phyloP scores from a whole-genome alignment of 257 asterid species.

The Jacaranda copaia region DNA sequence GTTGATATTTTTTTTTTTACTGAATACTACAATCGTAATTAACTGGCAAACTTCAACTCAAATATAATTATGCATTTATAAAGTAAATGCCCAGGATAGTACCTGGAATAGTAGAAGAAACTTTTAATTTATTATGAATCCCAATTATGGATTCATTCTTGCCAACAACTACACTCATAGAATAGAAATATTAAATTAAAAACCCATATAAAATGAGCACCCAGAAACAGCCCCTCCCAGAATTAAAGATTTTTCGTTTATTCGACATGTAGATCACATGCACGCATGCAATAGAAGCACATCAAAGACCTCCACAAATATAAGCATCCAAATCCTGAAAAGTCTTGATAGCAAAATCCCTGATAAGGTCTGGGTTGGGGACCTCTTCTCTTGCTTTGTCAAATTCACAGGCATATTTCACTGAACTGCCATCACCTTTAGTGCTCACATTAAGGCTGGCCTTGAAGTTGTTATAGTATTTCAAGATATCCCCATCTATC shows the following conservation, averaged over 20 bases:
- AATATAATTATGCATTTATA: too few species aligned
- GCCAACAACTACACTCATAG: too few species aligned
- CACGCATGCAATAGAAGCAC: not conserved
- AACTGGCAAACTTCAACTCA: too few species aligned
- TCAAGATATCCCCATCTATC: slow-evolving; percentile 72
- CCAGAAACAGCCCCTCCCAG: not conserved
- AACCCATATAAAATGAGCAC: not conserved
- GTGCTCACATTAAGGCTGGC: slow-evolving; percentile 47
- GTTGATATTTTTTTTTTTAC: too few species aligned
- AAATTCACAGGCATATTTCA: slow-evolving; percentile 75
- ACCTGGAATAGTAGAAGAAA: too few species aligned
- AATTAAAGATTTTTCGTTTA: not conserved
- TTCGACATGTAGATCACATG: not conserved
- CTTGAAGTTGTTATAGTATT: slow-evolving; percentile 72
- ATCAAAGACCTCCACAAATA: slow-evolving; percentile 41
- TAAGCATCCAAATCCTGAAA: slow-evolving; percentile 78
- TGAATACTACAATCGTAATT: too few species aligned
- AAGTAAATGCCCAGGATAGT: too few species aligned
- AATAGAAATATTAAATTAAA: too few species aligned
- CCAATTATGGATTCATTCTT: too few species aligned
- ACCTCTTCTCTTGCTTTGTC: slow-evolving; percentile 67
- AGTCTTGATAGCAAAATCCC: slow-evolving; percentile 71
- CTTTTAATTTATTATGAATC: too few species aligned
- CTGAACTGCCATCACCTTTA: slow-evolving; percentile 58
- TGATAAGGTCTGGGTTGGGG: slow-evolving; percentile 69